These are phyloP conservation scores for Lasiosphaeria ovina DNA, from an alignment of 495 filamentous ascomycete genomes.

Conservation along the genomic window DNA sequence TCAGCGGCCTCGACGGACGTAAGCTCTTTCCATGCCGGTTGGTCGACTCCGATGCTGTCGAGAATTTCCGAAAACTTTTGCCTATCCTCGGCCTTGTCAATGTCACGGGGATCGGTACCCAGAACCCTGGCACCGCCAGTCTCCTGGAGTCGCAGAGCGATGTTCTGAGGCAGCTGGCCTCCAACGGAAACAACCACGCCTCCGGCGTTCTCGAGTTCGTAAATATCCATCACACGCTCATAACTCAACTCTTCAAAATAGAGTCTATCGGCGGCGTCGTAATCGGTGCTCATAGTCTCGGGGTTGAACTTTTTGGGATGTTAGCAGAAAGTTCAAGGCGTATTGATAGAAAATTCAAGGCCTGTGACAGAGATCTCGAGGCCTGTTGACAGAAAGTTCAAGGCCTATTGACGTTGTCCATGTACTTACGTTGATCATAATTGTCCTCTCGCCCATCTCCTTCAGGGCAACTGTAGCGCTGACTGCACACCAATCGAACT, in stretches of 20 bases:
- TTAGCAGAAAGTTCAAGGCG: slow-evolving; percentile 20
- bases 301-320: slow-evolving; percentile 62
- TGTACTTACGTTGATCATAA: slow-evolving; percentile 80
- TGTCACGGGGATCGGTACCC: slow-evolving; percentile 88
- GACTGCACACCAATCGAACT: slow-evolving; percentile 99
- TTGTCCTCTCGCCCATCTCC: slow-evolving; percentile 92
- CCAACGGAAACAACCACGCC: slow-evolving; percentile 95
- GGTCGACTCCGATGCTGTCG: slow-evolving; percentile 90
- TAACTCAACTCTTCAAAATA: slow-evolving; percentile 98
- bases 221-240: slow-evolving; percentile 98
- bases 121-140: slow-evolving; percentile 83
- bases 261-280: slow-evolving; percentile 88
- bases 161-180: slow-evolving; percentile 95
- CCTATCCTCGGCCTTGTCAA: slow-evolving; percentile 94
- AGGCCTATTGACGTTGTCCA: not conserved
- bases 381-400: not conserved
- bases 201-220: slow-evolving; percentile 82
- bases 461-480: slow-evolving; percentile 84
- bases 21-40: slow-evolving; percentile 96
- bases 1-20: slow-evolving; percentile 86
- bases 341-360: too few relatives aligned
- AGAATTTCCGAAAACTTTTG: slow-evolving; percentile 99
- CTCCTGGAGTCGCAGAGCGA: slow-evolving; percentile 92
- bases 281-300: slow-evolving; percentile 92
- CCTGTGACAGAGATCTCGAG: too few relatives aligned